Base-by-base conservation (phyloP, 2,329 filamentous ascomycete genomes). In the Cladosporium cucumerinum region DNA sequence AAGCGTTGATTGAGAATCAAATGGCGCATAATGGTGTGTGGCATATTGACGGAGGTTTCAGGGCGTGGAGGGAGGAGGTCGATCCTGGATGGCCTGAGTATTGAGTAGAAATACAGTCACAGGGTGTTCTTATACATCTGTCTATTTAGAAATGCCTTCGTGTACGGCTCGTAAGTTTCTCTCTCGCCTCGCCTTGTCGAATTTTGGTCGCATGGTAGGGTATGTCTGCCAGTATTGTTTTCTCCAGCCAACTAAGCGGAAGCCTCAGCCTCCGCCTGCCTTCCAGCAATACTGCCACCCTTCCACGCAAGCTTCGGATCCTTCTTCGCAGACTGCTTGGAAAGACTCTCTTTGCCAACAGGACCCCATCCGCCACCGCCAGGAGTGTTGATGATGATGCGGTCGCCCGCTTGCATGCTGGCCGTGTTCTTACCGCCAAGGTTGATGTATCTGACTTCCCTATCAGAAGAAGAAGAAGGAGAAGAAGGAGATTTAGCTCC, bases 381-480 rank as follows among this genome's bases (percentile, higher is more conserved):
- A 2, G 91, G 91, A 5, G 91, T 94, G 68, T 84, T 83, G 21
- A 95, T 82, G 63, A 94, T 90, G 72, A 94, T 92, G 7, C 90
- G 81, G 73, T 95, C 91, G 0, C 91, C 91, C 0, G 87, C 82
- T 72, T 86, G 82, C 89, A 94, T 93, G 14, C 84, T 83, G 14
- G 90, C 90, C 28, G 87, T 92, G 70, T 93, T 94, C 82, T 94
- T 94, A 1, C 87, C 89, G 0, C 90, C 90, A 46, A 93, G 75
- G 72, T 91, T 93, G 72, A 93, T 88, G 60, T 82, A 81, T 46
- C 88, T 80, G 75, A 88, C 71, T 48, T 73, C 74, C 3, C 71
- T 67, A 4, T 72, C 12, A 26, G 39, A 23, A 21, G 8, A 67
- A 55, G 70, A 70, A 32, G n/a, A n/a, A n/a, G n/a, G n/a, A 26